These are phyloP conservation scores for Coemansia reversa DNA, from an alignment of 192 early-diverging fungal genomes.

Conservation along the genomic window DNA sequence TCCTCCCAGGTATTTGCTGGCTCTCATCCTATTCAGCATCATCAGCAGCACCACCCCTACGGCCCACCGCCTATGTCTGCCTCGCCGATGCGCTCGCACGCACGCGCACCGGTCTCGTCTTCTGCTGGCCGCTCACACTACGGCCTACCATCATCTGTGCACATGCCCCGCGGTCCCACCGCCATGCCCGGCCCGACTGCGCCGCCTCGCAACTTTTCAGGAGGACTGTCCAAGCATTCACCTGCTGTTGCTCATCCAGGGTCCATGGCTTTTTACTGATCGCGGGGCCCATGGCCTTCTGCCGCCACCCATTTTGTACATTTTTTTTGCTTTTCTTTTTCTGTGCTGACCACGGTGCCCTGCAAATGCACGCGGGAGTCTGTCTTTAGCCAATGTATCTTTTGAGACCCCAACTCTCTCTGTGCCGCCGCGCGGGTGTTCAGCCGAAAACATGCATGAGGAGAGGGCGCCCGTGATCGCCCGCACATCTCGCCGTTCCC, in stretches of 20 bases:
- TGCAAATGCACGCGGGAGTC: background rate
- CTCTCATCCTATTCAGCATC: conserved; percentile 40
- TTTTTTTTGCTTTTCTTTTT: background rate
- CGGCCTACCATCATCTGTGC: conserved; percentile 32
- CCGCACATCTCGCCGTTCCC: conserved; percentile 9
- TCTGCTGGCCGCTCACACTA: conserved; percentile 15
- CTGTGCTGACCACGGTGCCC: background rate
- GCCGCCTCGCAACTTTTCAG: conserved; percentile 8
- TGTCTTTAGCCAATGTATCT: conserved; percentile 7
- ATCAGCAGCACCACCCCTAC: conserved; percentile 32
- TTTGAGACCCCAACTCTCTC: conserved; percentile 6
- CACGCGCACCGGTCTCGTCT: conserved; percentile 5
- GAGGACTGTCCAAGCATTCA: conserved; percentile 34
- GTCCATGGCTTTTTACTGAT: conserved; percentile 39
- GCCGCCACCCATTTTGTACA: conserved; percentile 15
- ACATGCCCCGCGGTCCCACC: conserved; percentile 20
- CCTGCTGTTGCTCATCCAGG: conserved; percentile 25
- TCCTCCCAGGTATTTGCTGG: conserved; percentile 33
- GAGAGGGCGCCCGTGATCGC: conserved; percentile 7
- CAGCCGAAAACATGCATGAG: conserved; percentile 10
- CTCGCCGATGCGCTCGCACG: conserved; percentile 8
- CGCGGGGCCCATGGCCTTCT: background rate
- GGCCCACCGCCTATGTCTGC: conserved; percentile 17
- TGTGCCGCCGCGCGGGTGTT: conserved; percentile 2
- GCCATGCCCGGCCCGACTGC: conserved; percentile 11